Conservation (phyloP, 306 rosid species). For the Prinsepia uniflora region DNA sequence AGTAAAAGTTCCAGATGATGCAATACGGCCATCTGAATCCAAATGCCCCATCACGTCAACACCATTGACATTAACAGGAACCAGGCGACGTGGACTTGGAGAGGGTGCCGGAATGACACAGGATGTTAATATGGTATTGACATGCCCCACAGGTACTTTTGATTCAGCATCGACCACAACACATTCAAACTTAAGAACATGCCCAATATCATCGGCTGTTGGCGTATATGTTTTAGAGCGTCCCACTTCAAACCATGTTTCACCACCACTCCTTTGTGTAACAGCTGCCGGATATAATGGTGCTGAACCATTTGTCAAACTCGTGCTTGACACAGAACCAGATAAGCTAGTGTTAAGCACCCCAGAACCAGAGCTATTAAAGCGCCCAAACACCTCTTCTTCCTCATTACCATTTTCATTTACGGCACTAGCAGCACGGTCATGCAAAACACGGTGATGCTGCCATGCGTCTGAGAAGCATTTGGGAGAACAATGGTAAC, state of each 20-base stretch:
- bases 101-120: slow-evolving; percentile 97
- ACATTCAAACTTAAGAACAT: slow-evolving; percentile 92
- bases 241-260: slow-evolving; percentile 93
- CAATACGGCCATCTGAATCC: slow-evolving; percentile 67
- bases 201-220: slow-evolving; percentile 82
- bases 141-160: slow-evolving; percentile 61
- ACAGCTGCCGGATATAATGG: slow-evolving; percentile 72
- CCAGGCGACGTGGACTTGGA: slow-evolving; percentile 68
- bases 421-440: slow-evolving; percentile 84
- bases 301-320: slow-evolving; percentile 69
- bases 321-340: slow-evolving; percentile 58
- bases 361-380: slow-evolving; percentile 60
- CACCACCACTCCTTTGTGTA: slow-evolving; percentile 79
- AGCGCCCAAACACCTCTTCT: slow-evolving; percentile 80
- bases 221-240: slow-evolving; percentile 77
- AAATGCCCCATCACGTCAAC: slow-evolving; percentile 67
- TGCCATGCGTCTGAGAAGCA: slow-evolving; percentile 99
- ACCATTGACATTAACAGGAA: slow-evolving; percentile 58
- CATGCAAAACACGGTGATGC: slow-evolving; percentile 94
- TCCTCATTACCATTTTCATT: slow-evolving; percentile 91
- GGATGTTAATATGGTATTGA: slow-evolving; percentile 61
- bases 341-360: slow-evolving; percentile 49
- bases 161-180: slow-evolving; percentile 76
- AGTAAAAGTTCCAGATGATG: slow-evolving; percentile 75
- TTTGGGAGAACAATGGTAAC: slow-evolving; percentile 87